Conservation (phyloP, 2,329 filamentous ascomycete genomes). For the Fusarium hainanense region DNA sequence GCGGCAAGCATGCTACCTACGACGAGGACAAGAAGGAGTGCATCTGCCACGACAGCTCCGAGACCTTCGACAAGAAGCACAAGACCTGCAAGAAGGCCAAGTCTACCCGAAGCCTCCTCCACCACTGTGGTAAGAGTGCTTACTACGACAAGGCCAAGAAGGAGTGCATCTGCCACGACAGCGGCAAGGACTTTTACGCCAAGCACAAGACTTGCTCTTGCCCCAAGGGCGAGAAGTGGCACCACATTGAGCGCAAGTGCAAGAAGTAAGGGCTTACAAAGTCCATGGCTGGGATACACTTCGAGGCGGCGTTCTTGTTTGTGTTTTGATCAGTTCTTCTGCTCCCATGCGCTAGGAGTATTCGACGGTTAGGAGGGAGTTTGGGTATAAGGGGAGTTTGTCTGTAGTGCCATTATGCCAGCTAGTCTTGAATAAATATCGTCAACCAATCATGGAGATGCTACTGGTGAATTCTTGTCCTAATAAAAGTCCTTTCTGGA, state of each 20-base stretch:
- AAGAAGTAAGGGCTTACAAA: neutral
- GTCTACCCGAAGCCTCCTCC: conserved; percentile 1
- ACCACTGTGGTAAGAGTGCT: conserved; percentile 21
- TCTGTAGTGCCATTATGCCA: neutral
- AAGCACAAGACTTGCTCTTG: conserved; percentile 27
- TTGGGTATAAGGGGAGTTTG: neutral
- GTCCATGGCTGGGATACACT: neutral
- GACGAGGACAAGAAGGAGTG: neutral
- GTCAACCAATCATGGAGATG: neutral
- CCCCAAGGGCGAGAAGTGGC: conserved; percentile 31
- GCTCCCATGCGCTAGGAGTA: neutral
- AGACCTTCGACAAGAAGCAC: neutral
- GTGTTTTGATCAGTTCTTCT: neutral
- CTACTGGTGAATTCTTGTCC: accelerated
- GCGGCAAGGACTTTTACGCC: conserved; percentile 9
- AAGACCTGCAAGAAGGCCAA: neutral
- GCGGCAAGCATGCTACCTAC: neutral
- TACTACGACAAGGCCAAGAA: conserved; percentile 9
- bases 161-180: conserved; percentile 22
- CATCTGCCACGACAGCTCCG: neutral
- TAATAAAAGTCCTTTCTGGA: neutral
- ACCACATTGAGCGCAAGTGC: conserved; percentile 25
- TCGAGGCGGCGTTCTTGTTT: neutral
- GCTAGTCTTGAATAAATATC: neutral
- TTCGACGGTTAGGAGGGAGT: neutral